A percentile compares a stretch with the other conserved stretches of the same genome.
Evolutionary conservation across 768 basidiomycete species (phyloP).

Genomic region (Rhodotorula graminis): DNA sequence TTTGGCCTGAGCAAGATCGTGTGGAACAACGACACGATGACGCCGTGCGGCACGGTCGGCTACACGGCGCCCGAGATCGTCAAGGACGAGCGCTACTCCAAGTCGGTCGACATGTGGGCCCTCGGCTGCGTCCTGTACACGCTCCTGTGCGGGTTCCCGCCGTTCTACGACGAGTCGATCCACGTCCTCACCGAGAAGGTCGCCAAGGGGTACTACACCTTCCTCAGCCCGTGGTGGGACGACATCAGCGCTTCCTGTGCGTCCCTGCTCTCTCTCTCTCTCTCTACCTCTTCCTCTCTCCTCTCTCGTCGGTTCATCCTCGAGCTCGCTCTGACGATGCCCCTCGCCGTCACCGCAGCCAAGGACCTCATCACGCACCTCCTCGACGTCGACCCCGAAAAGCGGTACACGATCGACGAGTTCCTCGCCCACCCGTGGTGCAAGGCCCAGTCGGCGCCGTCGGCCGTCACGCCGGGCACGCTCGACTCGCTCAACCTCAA

Average conservation of each 20-base stretch:
- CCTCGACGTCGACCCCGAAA: conserved; percentile 89
- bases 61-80: conserved; percentile 99
- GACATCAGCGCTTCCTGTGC: conserved; percentile 76
- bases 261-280: conserved; percentile 34
- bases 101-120: conserved; percentile 99
- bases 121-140: conserved; percentile 99
- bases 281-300: conserved; percentile 15
- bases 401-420: conserved; percentile 96
- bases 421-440: conserved; percentile 97
- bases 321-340: no score
- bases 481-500: conserved; percentile 46
- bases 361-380: conserved; percentile 94
- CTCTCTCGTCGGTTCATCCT: not conserved
- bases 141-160: conserved; percentile 81
- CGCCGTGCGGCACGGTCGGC: conserved; percentile 98
- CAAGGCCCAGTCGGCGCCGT: conserved; percentile 55
- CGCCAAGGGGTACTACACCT: conserved; percentile 93
- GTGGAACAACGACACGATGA: conserved; percentile 99
- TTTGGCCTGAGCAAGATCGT: conserved; percentile 96
- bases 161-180: conserved; percentile 99
- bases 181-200: conserved; percentile 97
- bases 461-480: conserved; percentile 56
- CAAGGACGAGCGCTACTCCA: conserved; percentile 93
- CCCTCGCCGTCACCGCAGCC: conserved; percentile 52
- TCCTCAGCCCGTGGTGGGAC: conserved; percentile 99